Base-by-base conservation (phyloP, 2,329 filamentous ascomycete species). In the Aspergillus pseudotamarii region DNA sequence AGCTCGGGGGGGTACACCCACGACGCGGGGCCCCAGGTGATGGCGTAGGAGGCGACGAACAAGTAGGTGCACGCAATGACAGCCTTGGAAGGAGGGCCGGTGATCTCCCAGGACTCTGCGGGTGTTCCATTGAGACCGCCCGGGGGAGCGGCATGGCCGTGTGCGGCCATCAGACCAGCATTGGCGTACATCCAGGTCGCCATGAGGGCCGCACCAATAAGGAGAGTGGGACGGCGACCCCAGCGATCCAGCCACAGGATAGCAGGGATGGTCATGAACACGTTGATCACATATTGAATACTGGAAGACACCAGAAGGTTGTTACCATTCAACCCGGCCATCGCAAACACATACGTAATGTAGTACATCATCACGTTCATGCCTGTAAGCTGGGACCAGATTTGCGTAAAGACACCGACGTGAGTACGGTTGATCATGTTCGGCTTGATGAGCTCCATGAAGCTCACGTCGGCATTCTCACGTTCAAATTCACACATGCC, bases 351-450 rank as follows among this genome's bases (percentile, higher is more conserved):
- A 67, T 75, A 75, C 48, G 83, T 83, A 63, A 90, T 89, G 70
- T 91, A 90, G 76, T 89, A 89, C 87, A 89, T 89, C 89, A 87
- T 89, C 46, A 87, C 89, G 70, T 91, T 92, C 89, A 91, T 91
- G 8, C 91, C 90, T 0, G 89, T 91, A 32, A 93, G 78, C 73
- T 93, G 90, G 11, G 85, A 88, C 91, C 90, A 91, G 71, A 93
- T 89, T 76, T 93, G 90, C 0, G 85, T 90, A 72, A 91, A 92
- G 54, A 92, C 73, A 64, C 89, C 91, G 66, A 92, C 88, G 68
- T 89, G 84, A 9, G 89, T 90, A 30, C 91, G 86, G 79, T 91
- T 90, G 74, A 92, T 83, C 88, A 92, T 92, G 43, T 82, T 80
- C 1, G 90, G 90, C 70, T 85, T 87, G 77, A 95, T 84, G 1